These are phyloP conservation scores for Cardiospermum halicacabum DNA, from an alignment of 345 rosid species.

Conservation along the genomic window DNA sequence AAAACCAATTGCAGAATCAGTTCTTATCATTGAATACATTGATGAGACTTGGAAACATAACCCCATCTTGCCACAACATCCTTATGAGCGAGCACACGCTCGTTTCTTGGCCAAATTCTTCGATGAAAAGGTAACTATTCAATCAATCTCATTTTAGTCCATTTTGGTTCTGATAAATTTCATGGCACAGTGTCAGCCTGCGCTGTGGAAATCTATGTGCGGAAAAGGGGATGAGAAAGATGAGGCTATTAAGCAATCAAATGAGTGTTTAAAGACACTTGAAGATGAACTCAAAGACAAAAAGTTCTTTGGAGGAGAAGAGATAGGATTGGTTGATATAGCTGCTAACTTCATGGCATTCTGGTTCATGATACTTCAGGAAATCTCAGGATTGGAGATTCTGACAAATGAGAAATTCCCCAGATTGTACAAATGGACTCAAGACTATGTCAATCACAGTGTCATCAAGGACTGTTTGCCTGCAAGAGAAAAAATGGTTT, in stretches of 20 bases:
- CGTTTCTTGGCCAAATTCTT: conserved; percentile 57
- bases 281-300: conserved; percentile 53
- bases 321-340: conserved; percentile 53
- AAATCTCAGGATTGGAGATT: conserved; percentile 34
- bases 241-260: conserved; percentile 32
- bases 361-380: conserved; percentile 40
- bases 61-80: conserved; percentile 39
- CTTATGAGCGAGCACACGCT: conserved; percentile 39
- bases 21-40: conserved; percentile 49
- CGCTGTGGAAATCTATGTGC: conserved; percentile 36
- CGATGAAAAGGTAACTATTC: conserved; percentile 20
- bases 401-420: conserved; percentile 49
- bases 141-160: background rate
- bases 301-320: conserved; percentile 61
- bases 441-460: conserved; percentile 23
- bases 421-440: conserved; percentile 30
- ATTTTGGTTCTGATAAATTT: background rate
- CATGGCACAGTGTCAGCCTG: conserved; percentile 23
- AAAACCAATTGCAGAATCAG: conserved; percentile 39
- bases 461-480: conserved; percentile 24
- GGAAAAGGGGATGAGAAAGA: conserved; percentile 26
- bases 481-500: background rate
- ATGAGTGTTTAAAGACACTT: conserved; percentile 29
- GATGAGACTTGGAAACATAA: conserved; percentile 46
- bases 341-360: conserved; percentile 31